Evolutionary conservation across 352 stramenopile genomes (phyloP).

Genomic region (Pelagophyceae sp.): DNA sequence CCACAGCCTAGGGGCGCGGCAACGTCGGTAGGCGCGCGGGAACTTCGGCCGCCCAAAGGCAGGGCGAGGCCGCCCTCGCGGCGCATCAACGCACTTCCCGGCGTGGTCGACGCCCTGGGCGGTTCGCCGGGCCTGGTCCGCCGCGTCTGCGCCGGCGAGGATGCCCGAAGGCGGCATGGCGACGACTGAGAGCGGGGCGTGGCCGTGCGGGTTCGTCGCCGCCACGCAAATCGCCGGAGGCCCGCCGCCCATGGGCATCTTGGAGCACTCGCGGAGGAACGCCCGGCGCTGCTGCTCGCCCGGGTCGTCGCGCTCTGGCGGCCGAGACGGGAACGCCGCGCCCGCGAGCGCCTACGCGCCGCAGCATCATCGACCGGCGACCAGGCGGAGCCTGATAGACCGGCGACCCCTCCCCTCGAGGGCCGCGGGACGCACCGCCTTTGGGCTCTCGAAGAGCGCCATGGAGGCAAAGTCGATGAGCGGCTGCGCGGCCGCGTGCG

Average conservation of each 20-base stretch:
- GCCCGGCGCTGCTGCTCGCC: neutral
- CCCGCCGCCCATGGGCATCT: neutral
- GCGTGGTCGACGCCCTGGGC: neutral
- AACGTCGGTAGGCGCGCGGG: too few species aligned
- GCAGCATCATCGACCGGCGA: neutral
- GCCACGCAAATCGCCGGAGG: neutral
- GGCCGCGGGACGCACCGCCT: too few species aligned
- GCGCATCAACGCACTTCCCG: too few species aligned
- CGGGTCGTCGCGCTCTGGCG: too few species aligned
- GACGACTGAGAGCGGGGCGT: neutral
- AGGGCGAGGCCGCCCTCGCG: too few species aligned
- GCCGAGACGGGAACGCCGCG: too few species aligned
- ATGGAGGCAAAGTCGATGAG: neutral
- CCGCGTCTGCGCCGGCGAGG: neutral
- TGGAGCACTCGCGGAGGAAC: neutral
- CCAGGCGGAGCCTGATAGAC: too few species aligned
- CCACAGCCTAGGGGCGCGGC: too few species aligned
- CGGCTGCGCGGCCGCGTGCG: neutral
- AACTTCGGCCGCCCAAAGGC: too few species aligned
- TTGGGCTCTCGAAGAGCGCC: neutral
- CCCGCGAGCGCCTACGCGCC: too few species aligned
- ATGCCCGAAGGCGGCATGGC: neutral
- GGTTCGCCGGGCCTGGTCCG: neutral
- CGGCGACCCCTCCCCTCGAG: too few species aligned
- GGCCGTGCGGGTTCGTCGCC: constrained; percentile 8